A percentile compares a stretch with the other conserved stretches of the same genome.
Evolutionary conservation across 345 rosid species (phyloP).

Genomic region (Brassica nigra): DNA sequence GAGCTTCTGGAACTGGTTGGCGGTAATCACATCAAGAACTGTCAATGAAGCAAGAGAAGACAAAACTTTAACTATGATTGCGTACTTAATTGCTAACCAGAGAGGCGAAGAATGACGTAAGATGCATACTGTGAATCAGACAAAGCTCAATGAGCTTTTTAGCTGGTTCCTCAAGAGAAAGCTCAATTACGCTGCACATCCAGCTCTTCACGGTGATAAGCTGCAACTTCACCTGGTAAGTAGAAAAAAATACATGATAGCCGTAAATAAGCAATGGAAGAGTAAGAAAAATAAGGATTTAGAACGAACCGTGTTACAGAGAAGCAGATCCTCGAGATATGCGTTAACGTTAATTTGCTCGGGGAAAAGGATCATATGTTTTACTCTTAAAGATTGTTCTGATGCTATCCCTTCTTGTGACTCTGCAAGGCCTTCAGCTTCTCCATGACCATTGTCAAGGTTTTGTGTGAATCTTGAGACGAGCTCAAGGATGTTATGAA

Average conservation of each 20-base stretch:
- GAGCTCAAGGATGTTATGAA: conserved; percentile 42
- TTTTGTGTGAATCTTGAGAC: conserved; percentile 39
- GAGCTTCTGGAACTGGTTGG: conserved; percentile 40
- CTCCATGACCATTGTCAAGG: conserved; percentile 49
- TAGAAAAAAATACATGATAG: not conserved
- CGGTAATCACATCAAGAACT: conserved; percentile 23
- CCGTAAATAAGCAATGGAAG: not conserved
- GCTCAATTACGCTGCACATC: conserved; percentile 10
- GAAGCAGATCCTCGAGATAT: conserved; percentile 13
- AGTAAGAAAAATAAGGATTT: conserved; percentile 6
- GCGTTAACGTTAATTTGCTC: not conserved
- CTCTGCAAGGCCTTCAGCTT: conserved; percentile 50
- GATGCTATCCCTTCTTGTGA: conserved; percentile 42
- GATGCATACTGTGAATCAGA: conserved; percentile 23
- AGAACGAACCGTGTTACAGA: conserved; percentile 11
- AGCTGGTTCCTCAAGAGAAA: conserved; percentile 18
- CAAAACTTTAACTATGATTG: conserved; percentile 17
- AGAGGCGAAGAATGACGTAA: conserved; percentile 7
- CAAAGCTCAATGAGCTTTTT: not conserved
- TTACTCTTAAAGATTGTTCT: conserved; percentile 7
- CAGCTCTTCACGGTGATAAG: conserved; percentile 19
- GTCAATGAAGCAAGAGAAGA: conserved; percentile 14
- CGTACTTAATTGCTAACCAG: conserved; percentile 4
- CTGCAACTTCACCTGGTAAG: conserved; percentile 29
- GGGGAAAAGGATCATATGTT: conserved; percentile 7